Evolutionary conservation across 805 yeast genomes (phyloP).

Genomic region (Starmerella apis): DNA sequence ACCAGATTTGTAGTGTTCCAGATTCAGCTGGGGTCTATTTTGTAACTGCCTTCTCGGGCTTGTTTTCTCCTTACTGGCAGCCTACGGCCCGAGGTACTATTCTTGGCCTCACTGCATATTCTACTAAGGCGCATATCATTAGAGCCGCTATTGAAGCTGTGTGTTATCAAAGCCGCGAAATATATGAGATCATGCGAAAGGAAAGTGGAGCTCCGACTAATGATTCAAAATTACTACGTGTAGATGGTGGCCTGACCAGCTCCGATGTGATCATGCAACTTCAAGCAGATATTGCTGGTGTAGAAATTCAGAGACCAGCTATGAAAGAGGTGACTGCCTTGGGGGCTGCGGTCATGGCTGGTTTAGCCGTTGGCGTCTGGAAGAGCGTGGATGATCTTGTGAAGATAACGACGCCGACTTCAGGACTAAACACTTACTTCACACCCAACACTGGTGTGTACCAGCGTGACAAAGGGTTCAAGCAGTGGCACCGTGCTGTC

Average conservation of each 20-base stretch:
- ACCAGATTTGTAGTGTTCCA: constrained; percentile 70
- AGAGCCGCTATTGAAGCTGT: constrained; percentile 93
- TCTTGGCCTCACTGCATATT: constrained; percentile 83
- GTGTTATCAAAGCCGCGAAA: constrained; percentile 86
- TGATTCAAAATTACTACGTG: constrained; percentile 34
- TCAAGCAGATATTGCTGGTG: constrained; percentile 85
- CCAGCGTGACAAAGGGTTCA: constrained; percentile 53
- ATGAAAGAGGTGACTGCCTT: constrained; percentile 87
- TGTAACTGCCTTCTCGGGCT: constrained; percentile 89
- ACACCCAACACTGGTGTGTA: constrained; percentile 41
- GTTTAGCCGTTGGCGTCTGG: constrained; percentile 67
- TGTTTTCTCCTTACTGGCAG: constrained; percentile 95
- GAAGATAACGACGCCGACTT: constrained; percentile 23
- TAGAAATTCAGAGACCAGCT: constrained; percentile 68
- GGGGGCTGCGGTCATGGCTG: constrained; percentile 96
- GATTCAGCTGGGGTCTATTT: constrained; percentile 86
- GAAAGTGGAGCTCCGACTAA: constrained; percentile 48
- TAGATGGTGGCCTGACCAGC: constrained; percentile 93
- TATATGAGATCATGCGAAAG: constrained; percentile 76
- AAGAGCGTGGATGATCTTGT: constrained; percentile 57
- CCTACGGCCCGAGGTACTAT: constrained; percentile 85
- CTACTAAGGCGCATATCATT: constrained; percentile 85
- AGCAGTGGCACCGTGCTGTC: constrained; percentile 76
- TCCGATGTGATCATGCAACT: constrained; percentile 88
- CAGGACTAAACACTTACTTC: constrained; percentile 24